Evolutionary conservation across 2,329 filamentous ascomycete species (phyloP).

Genomic region (Phialemoniopsis sp.): DNA sequence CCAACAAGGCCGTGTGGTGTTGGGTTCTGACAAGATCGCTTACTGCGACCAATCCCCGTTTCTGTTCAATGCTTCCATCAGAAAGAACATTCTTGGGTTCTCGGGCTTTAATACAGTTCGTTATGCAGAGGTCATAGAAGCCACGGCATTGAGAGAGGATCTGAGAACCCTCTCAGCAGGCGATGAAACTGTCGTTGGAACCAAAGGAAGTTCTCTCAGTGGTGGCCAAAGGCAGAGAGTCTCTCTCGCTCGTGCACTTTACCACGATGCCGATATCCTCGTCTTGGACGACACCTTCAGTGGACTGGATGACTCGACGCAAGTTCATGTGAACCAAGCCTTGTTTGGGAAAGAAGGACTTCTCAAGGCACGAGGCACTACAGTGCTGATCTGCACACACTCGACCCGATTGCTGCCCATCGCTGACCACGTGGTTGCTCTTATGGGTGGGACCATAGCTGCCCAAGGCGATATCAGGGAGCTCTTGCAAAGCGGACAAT

Average conservation of each 20-base stretch:
- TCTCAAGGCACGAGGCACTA: constrained; percentile 7
- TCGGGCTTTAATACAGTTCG: constrained; percentile 13
- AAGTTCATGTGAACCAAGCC: constrained; percentile 4
- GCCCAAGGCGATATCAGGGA: constrained; percentile 37
- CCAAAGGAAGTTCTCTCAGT: constrained; percentile 27
- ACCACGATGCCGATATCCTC: constrained; percentile 10
- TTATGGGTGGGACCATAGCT: constrained; percentile 32
- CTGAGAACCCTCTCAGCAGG: constrained; percentile 23
- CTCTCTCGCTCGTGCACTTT: constrained; percentile 17
- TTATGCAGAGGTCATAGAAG: constrained; percentile 22
- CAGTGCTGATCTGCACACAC: constrained; percentile 30
- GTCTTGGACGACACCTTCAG: too few species aligned
- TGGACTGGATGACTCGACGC: too few species aligned
- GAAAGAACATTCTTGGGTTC: constrained; percentile 22
- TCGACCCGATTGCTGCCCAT: constrained; percentile 29
- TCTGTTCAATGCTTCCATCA: constrained; percentile 25
- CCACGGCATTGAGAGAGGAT: constrained; percentile 21
- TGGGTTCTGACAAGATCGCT: constrained; percentile 18
- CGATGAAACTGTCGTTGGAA: constrained; percentile 26
- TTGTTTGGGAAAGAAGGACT: constrained; percentile 7
- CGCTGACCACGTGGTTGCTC: constrained; percentile 41
- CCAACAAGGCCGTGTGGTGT: constrained; percentile 8
- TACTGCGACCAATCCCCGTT: constrained; percentile 33
- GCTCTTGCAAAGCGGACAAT: constrained; percentile 28
- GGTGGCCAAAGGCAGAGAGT: constrained; percentile 27